Evolutionary conservation across 208 protist genomes (phyloP).

Genomic region (Trypanosoma vivax): DNA sequence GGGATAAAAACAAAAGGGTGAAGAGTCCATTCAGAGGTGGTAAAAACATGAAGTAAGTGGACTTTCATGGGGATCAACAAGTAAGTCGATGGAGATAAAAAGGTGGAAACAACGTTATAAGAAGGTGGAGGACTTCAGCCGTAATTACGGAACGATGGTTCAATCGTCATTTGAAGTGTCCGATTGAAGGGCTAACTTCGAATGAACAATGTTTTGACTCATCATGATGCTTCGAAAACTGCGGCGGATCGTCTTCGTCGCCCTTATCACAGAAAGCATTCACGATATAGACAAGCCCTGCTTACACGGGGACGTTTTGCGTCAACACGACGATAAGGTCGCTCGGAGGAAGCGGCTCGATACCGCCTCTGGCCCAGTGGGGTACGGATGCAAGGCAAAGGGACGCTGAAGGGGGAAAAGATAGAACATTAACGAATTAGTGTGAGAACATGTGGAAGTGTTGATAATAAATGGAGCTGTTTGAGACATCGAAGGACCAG

Average conservation of each 20-base stretch:
- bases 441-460: too few relatives aligned
- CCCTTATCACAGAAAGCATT: slow-evolving; percentile 10
- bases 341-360: slow-evolving; percentile 6
- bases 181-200: slow-evolving; percentile 19
- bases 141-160: slow-evolving; percentile 6
- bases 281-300: slow-evolving; percentile 3
- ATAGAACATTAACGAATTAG: too few relatives aligned
- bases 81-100: too few relatives aligned
- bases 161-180: slow-evolving; percentile 5
- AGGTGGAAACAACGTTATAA: slow-evolving; percentile 7
- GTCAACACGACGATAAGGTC: slow-evolving; percentile 4
- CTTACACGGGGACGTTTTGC: slow-evolving; percentile 16
- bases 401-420: too few relatives aligned
- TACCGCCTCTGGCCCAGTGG: too few relatives aligned
- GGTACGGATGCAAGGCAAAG: neutral
- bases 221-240: neutral
- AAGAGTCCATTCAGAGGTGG: neutral
- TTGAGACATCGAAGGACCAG: too few relatives aligned
- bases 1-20: neutral
- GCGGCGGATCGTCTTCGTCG: neutral
- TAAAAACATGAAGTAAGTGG: slow-evolving; percentile 4
- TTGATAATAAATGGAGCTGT: too few relatives aligned
- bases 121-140: slow-evolving; percentile 4
- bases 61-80: too few relatives aligned
- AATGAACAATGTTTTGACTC: slow-evolving; percentile 4